Evolutionary conservation across 2,329 filamentous ascomycete species (phyloP), one percentile per base, ranked within the genome.

Genomic region (Gremmenia infestans): DNA sequence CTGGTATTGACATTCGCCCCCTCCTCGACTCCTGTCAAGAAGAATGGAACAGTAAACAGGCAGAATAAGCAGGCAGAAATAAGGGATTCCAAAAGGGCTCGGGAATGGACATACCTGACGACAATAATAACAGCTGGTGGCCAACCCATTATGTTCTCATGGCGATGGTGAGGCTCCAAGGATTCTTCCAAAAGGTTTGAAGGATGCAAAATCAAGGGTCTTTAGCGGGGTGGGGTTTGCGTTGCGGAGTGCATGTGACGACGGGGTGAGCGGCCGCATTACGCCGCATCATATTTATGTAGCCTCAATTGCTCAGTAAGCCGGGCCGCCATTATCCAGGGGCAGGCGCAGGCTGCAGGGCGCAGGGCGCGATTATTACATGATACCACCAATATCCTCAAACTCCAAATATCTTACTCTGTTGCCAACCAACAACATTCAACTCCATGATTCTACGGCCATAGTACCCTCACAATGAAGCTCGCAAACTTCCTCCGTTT

Each of bases 111-210:
- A 48, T 64, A 78, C 77, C 77, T 75, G 61, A 78, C 76, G 62
- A 79, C 74, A 57, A 79, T 79, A 57, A 79, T 71, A 54, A 77
- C 77, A 65, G 76, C 75, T 60, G 77, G 77, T 63, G 76, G 73
- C 57, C 72, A 74, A 55, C 74, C 76, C 76, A 81, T 67, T 5
- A 63, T 60, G 53, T 52, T 58, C n/a, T 36, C 48, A 53, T 37
- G 5, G 2, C 25, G 48, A 42, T 32, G 11, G 28, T 32, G 28
- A 32, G 9, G 9, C 28, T 12, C 9, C 28, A 32, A 11, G 28
- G 12, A 32, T 32, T 11, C 11, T 32, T 12, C 28, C 9, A 9
- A 9, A 32, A 32, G 28, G 9, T 32, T 32, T 32, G 28, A 32
- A 11, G 28, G 28, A 32, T 32, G 9, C 28, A 17, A 32, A 43